Evolutionary conservation across 345 rosid species (phyloP), one percentile per base, ranked within the genome.

Genomic region (Noccaea bulbosa): DNA sequence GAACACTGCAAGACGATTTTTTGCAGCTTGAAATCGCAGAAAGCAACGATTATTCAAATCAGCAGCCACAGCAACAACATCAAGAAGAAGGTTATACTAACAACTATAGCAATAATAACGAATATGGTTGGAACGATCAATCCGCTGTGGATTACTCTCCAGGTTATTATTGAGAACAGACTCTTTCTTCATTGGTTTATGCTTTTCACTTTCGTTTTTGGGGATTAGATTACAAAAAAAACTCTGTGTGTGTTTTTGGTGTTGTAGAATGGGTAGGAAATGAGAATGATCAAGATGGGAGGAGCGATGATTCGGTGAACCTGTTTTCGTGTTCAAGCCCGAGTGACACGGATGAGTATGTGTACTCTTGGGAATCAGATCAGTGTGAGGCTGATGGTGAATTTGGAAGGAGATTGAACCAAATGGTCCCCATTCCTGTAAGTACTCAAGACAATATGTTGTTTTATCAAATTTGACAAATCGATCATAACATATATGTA

Each of bases 1-100:
- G 86, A 32, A 77, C 89, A 35, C 84, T 94, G 63, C 95, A 94
- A 76, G 97, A 89, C 55, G 96, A 94, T 49, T 91, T 89, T 77
- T 88, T 88, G 7, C 92, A 84, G 77, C 82, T 94, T 17, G 86
- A 86, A 35, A 59, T 91, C 59, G 70, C 81, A 17, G 97, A 89
- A 72, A 72, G 69, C 15, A 82, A 82, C n/a, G 80, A 79, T 52
- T 75, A 80, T 14, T 68, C 78, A 1, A 82, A 63, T 48, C 77
- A 5, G 11, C 48, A 61, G 35, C 43, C 49, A 2, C 86, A 67
- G 38, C 46, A 66, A 4, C 83, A 67, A 6, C 72, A 41, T 38
- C 85, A 5, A 35, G 63, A 76, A 57, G 79, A 48, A 51, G 60
- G 41, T 57, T 76, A 76, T 76, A 41, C 48, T 74, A 69, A 82